A percentile compares a stretch with the other conserved stretches of the same genome.
Evolutionary conservation across 1,139 yeast species (phyloP).

Genomic region (Zygotorulaspora mrakii): DNA sequence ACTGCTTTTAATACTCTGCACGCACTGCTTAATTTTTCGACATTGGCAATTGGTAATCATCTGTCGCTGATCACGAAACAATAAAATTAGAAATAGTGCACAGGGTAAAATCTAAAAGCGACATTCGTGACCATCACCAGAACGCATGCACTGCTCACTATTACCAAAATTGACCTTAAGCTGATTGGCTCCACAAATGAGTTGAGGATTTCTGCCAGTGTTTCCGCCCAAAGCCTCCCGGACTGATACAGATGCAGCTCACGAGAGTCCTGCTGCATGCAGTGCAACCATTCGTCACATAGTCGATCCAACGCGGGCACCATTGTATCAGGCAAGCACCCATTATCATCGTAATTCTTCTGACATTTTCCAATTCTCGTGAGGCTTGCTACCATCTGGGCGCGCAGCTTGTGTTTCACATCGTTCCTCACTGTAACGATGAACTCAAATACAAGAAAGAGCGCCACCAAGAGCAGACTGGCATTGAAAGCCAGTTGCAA

Average conservation of each 20-base stretch:
- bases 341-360: slow-evolving; percentile 49
- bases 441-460: slow-evolving; percentile 44
- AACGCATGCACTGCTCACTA: slow-evolving; percentile 36
- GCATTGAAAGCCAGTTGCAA: slow-evolving; percentile 51
- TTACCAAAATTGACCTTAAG: slow-evolving; percentile 48
- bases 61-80: not conserved
- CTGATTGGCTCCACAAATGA: slow-evolving; percentile 64
- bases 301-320: slow-evolving; percentile 56
- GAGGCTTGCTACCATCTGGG: slow-evolving; percentile 25
- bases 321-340: slow-evolving; percentile 53
- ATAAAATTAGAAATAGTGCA: slow-evolving; percentile 10
- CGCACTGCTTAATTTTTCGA: no score
- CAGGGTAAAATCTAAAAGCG: slow-evolving; percentile 29
- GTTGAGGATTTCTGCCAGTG: slow-evolving; percentile 59
- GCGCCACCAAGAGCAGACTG: slow-evolving; percentile 43
- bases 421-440: slow-evolving; percentile 50
- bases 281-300: slow-evolving; percentile 58
- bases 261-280: slow-evolving; percentile 52
- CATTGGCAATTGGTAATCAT: no score
- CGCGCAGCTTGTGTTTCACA: slow-evolving; percentile 46
- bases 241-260: slow-evolving; percentile 41
- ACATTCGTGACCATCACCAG: slow-evolving; percentile 34
- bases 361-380: slow-evolving; percentile 49
- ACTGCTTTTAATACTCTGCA: no score
- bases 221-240: slow-evolving; percentile 57